Percentiles rank a stretch among this genome's conserved stretches.
phyloP scores from a whole-genome alignment of 2,329 filamentous ascomycete species.

The Cercospora citrullina region DNA sequence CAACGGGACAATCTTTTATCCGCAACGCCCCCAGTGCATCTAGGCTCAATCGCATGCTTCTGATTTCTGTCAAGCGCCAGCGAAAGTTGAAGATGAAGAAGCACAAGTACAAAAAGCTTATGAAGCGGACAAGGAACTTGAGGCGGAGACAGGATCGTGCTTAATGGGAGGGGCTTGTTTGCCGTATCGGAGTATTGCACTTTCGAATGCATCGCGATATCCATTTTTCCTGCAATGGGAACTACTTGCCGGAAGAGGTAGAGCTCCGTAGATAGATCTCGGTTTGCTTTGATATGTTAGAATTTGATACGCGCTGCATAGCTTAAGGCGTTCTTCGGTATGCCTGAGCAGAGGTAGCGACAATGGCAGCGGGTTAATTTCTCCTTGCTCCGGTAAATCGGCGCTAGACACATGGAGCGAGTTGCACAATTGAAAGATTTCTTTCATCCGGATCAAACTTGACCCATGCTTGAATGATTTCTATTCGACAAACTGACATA shows the following conservation, averaged over 20 bases:
- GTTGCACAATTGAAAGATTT: background rate
- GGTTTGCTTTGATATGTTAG: background rate
- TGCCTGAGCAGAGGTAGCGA: background rate
- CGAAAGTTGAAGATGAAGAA: slow-evolving; percentile 99
- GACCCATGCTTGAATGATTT: background rate
- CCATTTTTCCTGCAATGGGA: background rate
- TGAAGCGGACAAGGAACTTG: slow-evolving; percentile 85
- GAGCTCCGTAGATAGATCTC: background rate
- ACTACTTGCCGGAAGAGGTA: background rate
- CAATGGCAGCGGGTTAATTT: background rate
- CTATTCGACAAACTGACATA: background rate
- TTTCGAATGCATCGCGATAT: background rate
- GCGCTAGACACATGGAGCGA: background rate
- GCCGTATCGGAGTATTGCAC: background rate
- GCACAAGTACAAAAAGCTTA: slow-evolving; percentile 99
- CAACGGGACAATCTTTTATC: slow-evolving; percentile 8
- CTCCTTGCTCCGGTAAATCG: background rate
- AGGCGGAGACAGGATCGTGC: slow-evolving; percentile 70
- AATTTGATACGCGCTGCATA: background rate
- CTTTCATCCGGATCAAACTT: background rate
- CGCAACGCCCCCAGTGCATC: slow-evolving; percentile 26
- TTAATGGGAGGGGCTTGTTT: slow-evolving; percentile 14
- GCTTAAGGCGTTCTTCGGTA: background rate
- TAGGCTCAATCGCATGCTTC: slow-evolving; percentile 59
- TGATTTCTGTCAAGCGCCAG: slow-evolving; percentile 89